These are phyloP conservation scores for Annulohypoxylon moriforme DNA, from an alignment of 495 filamentous ascomycete species.

Conservation along the genomic window DNA sequence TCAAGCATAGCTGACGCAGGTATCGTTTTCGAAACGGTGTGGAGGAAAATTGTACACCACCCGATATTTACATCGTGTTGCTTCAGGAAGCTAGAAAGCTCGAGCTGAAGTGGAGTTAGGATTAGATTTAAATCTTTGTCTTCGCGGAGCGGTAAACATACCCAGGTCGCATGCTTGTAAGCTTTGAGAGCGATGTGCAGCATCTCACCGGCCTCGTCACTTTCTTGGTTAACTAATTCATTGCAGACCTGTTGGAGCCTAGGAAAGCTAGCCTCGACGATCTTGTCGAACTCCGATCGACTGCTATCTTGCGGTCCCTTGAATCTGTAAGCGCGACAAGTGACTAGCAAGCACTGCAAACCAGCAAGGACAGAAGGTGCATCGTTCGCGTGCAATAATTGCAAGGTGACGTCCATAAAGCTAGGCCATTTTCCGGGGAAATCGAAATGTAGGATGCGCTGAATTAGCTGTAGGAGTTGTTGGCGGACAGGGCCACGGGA, in stretches of 20 bases:
- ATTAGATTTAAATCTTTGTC: neutral
- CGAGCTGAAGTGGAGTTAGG: constrained; percentile 71
- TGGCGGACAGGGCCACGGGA: constrained; percentile 82
- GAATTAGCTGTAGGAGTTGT: constrained; percentile 91
- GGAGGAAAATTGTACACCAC: constrained; percentile 95
- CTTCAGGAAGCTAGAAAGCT: constrained; percentile 80
- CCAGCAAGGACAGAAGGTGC: constrained; percentile 89
- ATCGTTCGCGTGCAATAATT: constrained; percentile 85
- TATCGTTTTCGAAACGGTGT: constrained; percentile 85
- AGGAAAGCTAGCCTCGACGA: constrained; percentile 92
- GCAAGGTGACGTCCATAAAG: constrained; percentile 90
- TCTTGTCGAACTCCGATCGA: constrained; percentile 89
- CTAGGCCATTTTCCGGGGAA: constrained; percentile 94
- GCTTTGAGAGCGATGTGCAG: constrained; percentile 92
- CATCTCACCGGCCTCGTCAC: constrained; percentile 95
- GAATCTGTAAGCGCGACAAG: constrained; percentile 94
- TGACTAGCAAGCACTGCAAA: constrained; percentile 90
- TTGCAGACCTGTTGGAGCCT: constrained; percentile 86
- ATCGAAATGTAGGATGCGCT: constrained; percentile 94
- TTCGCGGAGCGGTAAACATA: constrained; percentile 65
- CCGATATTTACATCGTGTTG: constrained; percentile 85
- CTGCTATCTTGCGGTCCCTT: constrained; percentile 78
- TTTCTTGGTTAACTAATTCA: constrained; percentile 87
- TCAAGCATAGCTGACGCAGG: constrained; percentile 82
- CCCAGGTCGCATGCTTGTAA: constrained; percentile 97